These are phyloP conservation scores for Eucalyptus erythrocorys DNA, from an alignment of 345 rosid species.

Conservation along the genomic window DNA sequence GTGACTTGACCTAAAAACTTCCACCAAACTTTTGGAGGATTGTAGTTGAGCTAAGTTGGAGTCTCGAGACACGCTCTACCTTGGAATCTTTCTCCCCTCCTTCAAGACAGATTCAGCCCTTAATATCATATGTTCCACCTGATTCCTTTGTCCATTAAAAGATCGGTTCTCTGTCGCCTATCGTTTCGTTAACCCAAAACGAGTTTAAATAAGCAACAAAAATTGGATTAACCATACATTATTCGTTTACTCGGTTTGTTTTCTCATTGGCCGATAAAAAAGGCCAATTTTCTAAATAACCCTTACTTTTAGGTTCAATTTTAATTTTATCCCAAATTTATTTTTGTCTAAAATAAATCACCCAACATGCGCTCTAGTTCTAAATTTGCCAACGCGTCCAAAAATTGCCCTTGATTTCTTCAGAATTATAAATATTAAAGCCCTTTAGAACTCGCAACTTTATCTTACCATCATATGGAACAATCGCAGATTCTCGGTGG, in stretches of 20 bases:
- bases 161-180: background rate
- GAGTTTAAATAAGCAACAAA: background rate
- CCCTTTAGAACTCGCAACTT: accelerated
- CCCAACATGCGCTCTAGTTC: background rate
- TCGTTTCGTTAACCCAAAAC: background rate
- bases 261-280: background rate
- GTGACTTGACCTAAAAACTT: background rate
- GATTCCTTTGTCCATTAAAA: background rate
- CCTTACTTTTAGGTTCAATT: background rate
- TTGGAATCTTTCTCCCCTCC: background rate
- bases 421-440: background rate
- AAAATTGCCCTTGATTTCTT: background rate
- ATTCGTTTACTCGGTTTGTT: background rate
- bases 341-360: background rate
- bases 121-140: background rate
- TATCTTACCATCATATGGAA: background rate
- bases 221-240: background rate
- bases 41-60: background rate
- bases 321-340: background rate
- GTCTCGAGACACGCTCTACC: background rate
- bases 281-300: background rate
- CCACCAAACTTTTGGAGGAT: background rate
- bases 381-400: background rate
- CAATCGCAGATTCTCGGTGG: accelerated
- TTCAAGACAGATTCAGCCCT: background rate